These are phyloP conservation scores for Boletus reticulatus DNA, from an alignment of 768 basidiomycete genomes.

Conservation along the genomic window DNA sequence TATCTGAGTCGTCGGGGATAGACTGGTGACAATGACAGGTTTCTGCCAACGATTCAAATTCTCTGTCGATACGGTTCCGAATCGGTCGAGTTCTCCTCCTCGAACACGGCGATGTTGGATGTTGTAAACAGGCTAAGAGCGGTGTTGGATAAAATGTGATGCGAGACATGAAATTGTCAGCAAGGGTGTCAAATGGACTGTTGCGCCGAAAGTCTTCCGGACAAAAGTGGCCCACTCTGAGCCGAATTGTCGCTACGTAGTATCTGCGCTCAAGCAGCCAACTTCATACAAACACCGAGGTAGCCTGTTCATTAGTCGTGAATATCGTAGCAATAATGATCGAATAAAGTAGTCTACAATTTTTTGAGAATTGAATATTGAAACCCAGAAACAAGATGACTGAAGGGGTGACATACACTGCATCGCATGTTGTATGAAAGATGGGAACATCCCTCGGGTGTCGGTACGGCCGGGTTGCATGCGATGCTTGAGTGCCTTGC, in stretches of 20 bases:
- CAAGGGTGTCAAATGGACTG: too few species aligned
- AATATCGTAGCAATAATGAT: not conserved
- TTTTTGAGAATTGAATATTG: not conserved
- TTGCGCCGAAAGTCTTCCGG: too few species aligned
- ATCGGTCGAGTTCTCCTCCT: not conserved
- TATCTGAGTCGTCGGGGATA: not conserved
- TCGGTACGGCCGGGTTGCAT: not conserved
- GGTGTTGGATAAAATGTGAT: not conserved
- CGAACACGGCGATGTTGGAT: not conserved
- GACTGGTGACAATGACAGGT: not conserved
- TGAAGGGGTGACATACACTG: conserved; percentile 5
- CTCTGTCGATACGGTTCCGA: not conserved
- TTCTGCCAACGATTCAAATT: not conserved
- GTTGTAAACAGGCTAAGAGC: too few species aligned
- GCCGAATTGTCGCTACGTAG: too few species aligned
- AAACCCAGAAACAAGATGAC: not conserved
- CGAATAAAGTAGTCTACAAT: conserved; percentile 5
- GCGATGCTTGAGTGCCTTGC: not conserved
- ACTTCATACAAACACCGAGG: too few species aligned
- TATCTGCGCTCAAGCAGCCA: too few species aligned
- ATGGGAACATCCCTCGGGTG: not conserved
- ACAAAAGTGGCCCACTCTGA: too few species aligned
- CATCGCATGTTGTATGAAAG: not conserved
- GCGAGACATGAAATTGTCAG: not conserved
- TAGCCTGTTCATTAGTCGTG: not conserved